A percentile compares a stretch with the other conserved stretches of the same genome.
These are phyloP conservation scores for Alternaria brassicae DNA, from an alignment of 2,329 filamentous ascomycete genomes.

Conservation along the genomic window DNA sequence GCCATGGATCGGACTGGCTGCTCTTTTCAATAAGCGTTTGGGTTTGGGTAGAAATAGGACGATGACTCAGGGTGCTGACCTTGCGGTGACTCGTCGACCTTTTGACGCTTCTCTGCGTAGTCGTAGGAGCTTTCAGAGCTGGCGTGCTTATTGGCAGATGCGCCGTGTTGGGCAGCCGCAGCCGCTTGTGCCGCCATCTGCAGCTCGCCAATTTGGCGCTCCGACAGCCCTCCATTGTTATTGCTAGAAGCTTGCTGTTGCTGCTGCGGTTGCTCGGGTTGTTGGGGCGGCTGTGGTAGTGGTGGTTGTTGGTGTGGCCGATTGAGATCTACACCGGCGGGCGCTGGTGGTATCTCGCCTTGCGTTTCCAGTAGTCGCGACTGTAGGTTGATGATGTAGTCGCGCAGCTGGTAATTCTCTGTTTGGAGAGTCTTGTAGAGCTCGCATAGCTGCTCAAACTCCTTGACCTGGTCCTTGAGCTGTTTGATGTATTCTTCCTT, in stretches of 20 bases:
- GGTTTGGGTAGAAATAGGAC: constrained; percentile 27
- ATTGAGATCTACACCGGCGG: constrained; percentile 76
- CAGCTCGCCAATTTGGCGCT: constrained; percentile 43
- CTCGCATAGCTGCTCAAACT: constrained; percentile 76
- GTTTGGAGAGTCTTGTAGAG: constrained; percentile 80
- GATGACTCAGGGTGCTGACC: constrained; percentile 40
- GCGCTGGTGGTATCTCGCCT: constrained; percentile 83
- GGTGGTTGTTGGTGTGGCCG: constrained; percentile 55
- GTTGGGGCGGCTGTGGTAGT: constrained; percentile 28
- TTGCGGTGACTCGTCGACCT: constrained; percentile 43
- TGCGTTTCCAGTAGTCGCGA: constrained; percentile 82
- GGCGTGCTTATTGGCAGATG: constrained; percentile 43
- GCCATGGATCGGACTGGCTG: constrained; percentile 38
- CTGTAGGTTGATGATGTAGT: constrained; percentile 92
- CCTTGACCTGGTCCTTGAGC: constrained; percentile 90
- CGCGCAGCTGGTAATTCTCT: constrained; percentile 88
- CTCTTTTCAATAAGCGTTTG: constrained; percentile 42
- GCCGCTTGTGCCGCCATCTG: constrained; percentile 50
- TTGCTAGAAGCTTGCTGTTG: constrained; percentile 31
- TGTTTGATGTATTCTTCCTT: constrained; percentile 99
- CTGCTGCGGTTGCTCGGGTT: constrained; percentile 31
- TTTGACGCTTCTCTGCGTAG: constrained; percentile 48
- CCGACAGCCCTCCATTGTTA: constrained; percentile 47
- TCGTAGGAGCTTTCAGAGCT: constrained; percentile 43
- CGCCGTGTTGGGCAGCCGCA: constrained; percentile 43